These are phyloP conservation scores for Phoenix dactylifera DNA, from an alignment of 176 grass and related monocot species.

Conservation along the genomic window DNA sequence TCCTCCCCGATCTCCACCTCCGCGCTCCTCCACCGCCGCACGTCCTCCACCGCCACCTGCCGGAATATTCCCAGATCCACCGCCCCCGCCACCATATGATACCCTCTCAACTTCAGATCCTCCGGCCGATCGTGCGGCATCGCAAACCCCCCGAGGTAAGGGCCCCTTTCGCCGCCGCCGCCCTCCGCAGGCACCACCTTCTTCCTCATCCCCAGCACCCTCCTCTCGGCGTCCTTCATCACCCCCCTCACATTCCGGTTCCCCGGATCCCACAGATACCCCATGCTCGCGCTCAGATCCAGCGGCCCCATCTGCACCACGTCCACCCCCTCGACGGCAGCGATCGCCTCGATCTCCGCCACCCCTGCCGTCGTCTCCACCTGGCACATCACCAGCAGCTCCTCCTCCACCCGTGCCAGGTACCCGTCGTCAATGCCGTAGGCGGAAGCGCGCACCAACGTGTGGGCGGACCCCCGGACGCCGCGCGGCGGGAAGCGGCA, in stretches of 20 bases:
- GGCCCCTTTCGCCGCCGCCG: neutral
- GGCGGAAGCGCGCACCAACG: constrained; percentile 68
- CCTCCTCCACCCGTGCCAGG: constrained; percentile 73
- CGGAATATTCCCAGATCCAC: constrained; percentile 65
- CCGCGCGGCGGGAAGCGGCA: constrained; percentile 78
- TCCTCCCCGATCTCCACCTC: constrained; percentile 62
- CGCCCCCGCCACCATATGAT: constrained; percentile 81
- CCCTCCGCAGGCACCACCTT: neutral
- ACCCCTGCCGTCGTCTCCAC: constrained; percentile 50
- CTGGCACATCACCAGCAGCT: constrained; percentile 76
- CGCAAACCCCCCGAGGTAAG: constrained; percentile 68
- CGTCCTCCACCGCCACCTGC: constrained; percentile 50
- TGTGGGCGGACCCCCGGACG: constrained; percentile 76
- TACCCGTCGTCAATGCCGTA: constrained; percentile 91
- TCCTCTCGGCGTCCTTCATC: constrained; percentile 64
- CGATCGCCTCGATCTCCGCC: constrained; percentile 69
- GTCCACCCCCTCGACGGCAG: constrained; percentile 70
- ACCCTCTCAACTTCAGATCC: constrained; percentile 80
- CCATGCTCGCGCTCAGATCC: constrained; percentile 87
- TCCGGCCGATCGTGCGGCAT: constrained; percentile 73
- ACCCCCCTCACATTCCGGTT: constrained; percentile 72
- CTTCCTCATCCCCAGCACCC: constrained; percentile 41
- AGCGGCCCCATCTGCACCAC: constrained; percentile 82
- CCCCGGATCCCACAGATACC: constrained; percentile 82
- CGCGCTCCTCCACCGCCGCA: constrained; percentile 46